Evolutionary conservation across 1,139 yeast genomes (phyloP), one percentile per base, ranked within the genome.

Genomic region (Candida sojae): DNA sequence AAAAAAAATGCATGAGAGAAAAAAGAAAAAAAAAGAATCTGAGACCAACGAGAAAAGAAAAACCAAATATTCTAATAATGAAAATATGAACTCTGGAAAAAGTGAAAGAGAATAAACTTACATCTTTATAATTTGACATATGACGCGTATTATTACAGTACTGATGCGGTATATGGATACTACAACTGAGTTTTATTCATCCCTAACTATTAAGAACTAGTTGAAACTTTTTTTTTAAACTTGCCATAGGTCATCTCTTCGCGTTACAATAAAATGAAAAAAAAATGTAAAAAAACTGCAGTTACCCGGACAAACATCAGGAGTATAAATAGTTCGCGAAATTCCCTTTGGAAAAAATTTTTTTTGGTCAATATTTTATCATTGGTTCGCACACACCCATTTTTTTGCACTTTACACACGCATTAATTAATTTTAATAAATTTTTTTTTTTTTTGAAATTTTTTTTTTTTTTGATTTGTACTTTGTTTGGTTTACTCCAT

Each of bases 281-380:
- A 31, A 5, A 10, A n/a, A 10, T 8, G n/a, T 5, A 4, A 10
- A 31, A 30, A 12, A 12, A 12, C 8, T 10, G 5, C 11, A 10
- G 29, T 42, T 42, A 42, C 44, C 44, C 44, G 44, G 44, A 28
- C 30, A 28, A 10, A 26, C n/a, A 12, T 5, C 25, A 35, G 9
- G 39, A 42, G 39, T 42, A 42, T 42, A 42, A 34, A 42, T 34
- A 42, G 23, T 25, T 34, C 30, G 44, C 33, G 44, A 28, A 36
- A 10, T 42, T 33, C 39, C 44, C 39, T 5, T 10, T n/a, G 36
- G 12, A 21, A 26, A 38, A 28, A 12, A 38, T 30, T 35, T 13
- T 35, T 35, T 17, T 33, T 4, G 17, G n/a, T 3, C 29, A 39
- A 39, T 23, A 17, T 39, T 31, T 21, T 21, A n/a, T 10, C 23